These are phyloP conservation scores for Agaricus sinodeliciosus DNA, from an alignment of 768 basidiomycete genomes.

Conservation along the genomic window DNA sequence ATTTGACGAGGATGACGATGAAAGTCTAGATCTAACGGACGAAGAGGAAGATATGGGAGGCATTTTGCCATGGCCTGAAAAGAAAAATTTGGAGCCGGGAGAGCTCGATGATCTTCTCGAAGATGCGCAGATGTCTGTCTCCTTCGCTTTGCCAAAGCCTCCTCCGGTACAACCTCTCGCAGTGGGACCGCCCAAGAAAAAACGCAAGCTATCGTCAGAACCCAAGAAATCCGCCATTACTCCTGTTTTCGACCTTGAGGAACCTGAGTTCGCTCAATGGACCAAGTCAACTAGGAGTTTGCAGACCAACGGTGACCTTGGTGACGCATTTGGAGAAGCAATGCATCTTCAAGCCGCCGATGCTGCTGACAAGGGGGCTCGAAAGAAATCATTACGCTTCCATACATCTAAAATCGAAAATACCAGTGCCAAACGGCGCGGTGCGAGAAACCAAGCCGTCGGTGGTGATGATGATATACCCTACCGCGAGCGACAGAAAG, in stretches of 20 bases:
- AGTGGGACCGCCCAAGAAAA: slow-evolving; percentile 48
- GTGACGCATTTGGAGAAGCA: slow-evolving; percentile 72
- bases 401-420: slow-evolving; percentile 90
- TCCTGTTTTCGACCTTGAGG: slow-evolving; percentile 71
- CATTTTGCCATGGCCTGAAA: slow-evolving; percentile 35
- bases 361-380: slow-evolving; percentile 74
- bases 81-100: slow-evolving; percentile 30
- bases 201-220: slow-evolving; percentile 43
- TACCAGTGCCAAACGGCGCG: slow-evolving; percentile 65
- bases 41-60: slow-evolving; percentile 28
- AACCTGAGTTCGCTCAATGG: slow-evolving; percentile 61
- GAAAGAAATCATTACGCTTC: slow-evolving; percentile 83
- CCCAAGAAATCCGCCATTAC: slow-evolving; percentile 19
- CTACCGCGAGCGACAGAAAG: slow-evolving; percentile 68
- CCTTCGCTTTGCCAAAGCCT: slow-evolving; percentile 13
- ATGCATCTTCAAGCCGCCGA: slow-evolving; percentile 64
- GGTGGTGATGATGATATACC: slow-evolving; percentile 97
- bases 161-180: background rate
- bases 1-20: slow-evolving; percentile 35
- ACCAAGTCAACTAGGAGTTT: slow-evolving; percentile 23
- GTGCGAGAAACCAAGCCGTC: slow-evolving; percentile 60
- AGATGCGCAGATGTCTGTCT: slow-evolving; percentile 33
- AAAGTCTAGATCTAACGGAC: slow-evolving; percentile 16
- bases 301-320: slow-evolving; percentile 18
- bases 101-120: slow-evolving; percentile 53